Evolutionary conservation across 352 stramenopile species (phyloP), one percentile per base, ranked within the genome.

Genomic region (Phytophthora multivora): DNA sequence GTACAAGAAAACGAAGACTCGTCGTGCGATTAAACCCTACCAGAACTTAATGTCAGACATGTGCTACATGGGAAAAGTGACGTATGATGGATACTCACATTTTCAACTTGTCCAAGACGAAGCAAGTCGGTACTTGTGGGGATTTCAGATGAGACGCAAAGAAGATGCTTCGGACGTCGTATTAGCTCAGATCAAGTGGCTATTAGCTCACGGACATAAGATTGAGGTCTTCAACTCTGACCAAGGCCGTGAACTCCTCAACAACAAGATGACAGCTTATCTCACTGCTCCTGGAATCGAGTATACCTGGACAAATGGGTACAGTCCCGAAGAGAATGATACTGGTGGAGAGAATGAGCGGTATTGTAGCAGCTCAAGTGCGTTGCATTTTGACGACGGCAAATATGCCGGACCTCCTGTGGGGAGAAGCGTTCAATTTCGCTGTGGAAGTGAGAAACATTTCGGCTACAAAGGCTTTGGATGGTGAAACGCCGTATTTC

Each of bases 381-480:
- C 43, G 55, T 19, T 50, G 23, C 12, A 31, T 63, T 18, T 31
- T 56, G 23, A 36, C 25, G 2, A 10, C 43, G 5, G 35, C 45
- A 9, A 40, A 63, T 7, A 51, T 55, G 36, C 45, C 46, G 1
- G 19, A 4, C 5, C 1, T 11, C 0, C 13, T 63, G 3, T 63
- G 43, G 45, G 45, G 55, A 23, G 55, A 63, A 39, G 45, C 33
- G 8, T 56, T 63, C 16, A 10, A 28, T 13, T 63, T 63, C 39
- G 13, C 15, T 21, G 3, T 54, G 0, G 28, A 51, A 15, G 42
- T 51, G 16, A 45, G 11, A 13, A 51, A 45, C 5, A 46, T 46
- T 3, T 38, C 23, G 10, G 35, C 23, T 21, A 41, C 23, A 2
- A 48, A 10, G 28, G 50, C 50, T 15, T 8, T 48, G 0, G 13